Conservation (phyloP, 225 moss, liverwort and hornwort genomes). For the Ulota crispa region DNA sequence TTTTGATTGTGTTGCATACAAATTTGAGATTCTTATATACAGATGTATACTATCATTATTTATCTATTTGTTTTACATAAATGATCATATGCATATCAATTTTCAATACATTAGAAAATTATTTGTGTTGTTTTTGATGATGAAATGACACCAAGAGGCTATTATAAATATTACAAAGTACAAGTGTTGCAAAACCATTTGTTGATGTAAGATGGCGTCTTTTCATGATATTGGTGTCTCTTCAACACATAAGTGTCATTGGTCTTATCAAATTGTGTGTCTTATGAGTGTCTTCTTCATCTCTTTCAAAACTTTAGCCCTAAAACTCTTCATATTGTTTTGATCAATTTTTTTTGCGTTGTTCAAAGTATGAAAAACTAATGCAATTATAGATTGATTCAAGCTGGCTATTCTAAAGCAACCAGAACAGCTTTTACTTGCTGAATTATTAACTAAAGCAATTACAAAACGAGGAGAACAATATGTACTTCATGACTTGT, state of each 20-base stretch:
- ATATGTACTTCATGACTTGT: constrained; percentile 46
- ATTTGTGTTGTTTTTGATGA: neutral
- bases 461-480: constrained; percentile 37
- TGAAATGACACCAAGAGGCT: neutral
- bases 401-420: constrained; percentile 33
- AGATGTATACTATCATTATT: too few relatives aligned
- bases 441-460: constrained; percentile 40
- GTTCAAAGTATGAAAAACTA: neutral
- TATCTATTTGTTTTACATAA: fast-evolving
- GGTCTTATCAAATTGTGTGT: constrained; percentile 32
- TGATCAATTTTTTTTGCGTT: neutral
- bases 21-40: neutral
- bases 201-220: constrained; percentile 12
- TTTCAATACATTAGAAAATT: too few relatives aligned
- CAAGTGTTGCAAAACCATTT: neutral
- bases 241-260: constrained; percentile 27
- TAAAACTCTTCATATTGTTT: constrained; percentile 11
- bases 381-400: neutral
- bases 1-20: neutral
- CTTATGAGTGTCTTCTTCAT: constrained; percentile 14
- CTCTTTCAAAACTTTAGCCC: constrained; percentile 13
- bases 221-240: constrained; percentile 34
- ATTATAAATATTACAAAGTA: neutral
- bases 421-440: constrained; percentile 21
- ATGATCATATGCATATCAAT: fast-evolving